phyloP scores from a whole-genome alignment of 2,329 filamentous ascomycete genomes.

The Diaporthe ilicicola region DNA sequence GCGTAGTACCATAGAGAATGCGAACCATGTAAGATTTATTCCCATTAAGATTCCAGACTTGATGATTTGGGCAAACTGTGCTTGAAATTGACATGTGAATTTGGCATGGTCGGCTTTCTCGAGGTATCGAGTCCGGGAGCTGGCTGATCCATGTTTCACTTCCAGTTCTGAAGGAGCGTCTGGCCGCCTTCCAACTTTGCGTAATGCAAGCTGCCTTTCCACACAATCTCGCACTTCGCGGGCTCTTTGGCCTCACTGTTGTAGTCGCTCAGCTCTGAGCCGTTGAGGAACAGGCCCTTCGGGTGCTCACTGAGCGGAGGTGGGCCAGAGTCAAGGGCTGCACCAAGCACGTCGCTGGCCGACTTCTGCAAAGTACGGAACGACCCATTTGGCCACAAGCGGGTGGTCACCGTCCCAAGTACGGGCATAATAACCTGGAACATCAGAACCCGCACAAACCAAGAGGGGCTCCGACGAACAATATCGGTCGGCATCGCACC shows the following conservation, averaged over 20 bases:
- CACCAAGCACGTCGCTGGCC: background rate
- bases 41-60: too few relatives aligned
- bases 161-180: background rate
- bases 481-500: background rate
- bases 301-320: background rate
- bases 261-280: background rate
- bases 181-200: background rate
- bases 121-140: too few relatives aligned
- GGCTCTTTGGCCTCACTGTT: background rate
- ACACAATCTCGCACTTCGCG: background rate
- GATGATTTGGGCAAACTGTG: too few relatives aligned
- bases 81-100: too few relatives aligned
- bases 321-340: constrained; percentile 15
- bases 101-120: too few relatives aligned
- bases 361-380: background rate
- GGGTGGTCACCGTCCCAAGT: background rate
- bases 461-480: background rate
- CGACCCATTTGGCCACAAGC: background rate
- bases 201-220: background rate
- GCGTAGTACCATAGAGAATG: too few relatives aligned
- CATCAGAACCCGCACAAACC: background rate
- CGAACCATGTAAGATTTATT: too few relatives aligned
- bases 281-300: background rate
- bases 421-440: background rate
- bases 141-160: background rate